phyloP scores from a whole-genome alignment of 805 yeast genomes.

The Ogataea glucozyma region DNA sequence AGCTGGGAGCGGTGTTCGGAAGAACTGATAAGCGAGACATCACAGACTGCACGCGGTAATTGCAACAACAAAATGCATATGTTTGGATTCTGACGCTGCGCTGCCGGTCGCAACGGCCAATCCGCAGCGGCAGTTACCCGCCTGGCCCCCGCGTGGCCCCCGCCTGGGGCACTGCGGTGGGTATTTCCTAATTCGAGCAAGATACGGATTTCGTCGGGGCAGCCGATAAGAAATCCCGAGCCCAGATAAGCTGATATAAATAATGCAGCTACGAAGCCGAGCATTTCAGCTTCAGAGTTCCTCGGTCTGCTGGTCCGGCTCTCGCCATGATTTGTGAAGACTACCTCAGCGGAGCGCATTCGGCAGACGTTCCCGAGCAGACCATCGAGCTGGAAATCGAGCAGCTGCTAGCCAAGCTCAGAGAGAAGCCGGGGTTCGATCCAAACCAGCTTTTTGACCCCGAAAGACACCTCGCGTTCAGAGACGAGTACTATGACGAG shows the following conservation, averaged over 20 bases:
- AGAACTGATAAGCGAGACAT: not conserved
- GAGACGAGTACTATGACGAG: constrained; percentile 38
- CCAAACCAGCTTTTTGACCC: constrained; percentile 39
- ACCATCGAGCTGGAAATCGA: constrained; percentile 30
- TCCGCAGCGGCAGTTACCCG: no score
- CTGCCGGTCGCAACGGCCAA: no score
- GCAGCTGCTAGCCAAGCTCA: constrained; percentile 18
- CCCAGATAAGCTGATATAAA: not conserved
- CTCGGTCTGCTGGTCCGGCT: no score
- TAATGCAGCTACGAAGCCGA: not conserved
- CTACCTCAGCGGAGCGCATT: constrained; percentile 25
- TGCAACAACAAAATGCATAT: no score
- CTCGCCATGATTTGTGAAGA: constrained; percentile 22
- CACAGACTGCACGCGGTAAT: not conserved
- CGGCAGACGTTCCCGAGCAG: constrained; percentile 29
- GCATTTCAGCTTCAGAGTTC: no score
- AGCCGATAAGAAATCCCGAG: not conserved
- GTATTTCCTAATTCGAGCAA: constrained; percentile 1
- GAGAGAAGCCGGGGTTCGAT: constrained; percentile 16
- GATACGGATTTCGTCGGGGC: not conserved
- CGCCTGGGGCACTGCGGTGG: no score
- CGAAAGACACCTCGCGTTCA: constrained; percentile 38
- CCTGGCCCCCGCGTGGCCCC: no score
- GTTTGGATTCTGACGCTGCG: no score
- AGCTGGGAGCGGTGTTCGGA: not conserved